A percentile compares a stretch with the other conserved stretches of the same genome.
Conservation (phyloP, 345 rosid genomes). For the Salix viminalis region DNA sequence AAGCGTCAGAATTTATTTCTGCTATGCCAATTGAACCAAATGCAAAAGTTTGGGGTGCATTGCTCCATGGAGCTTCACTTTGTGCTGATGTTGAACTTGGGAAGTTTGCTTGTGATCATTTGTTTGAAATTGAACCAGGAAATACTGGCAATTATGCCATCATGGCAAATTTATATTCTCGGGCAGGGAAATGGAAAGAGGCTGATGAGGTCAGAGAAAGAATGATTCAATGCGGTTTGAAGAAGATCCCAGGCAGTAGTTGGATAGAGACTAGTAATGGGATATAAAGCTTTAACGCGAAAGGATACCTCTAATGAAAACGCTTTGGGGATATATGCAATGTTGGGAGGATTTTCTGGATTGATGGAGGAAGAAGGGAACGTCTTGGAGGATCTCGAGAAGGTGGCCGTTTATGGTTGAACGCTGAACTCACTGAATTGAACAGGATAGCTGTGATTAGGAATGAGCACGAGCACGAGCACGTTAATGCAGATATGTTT, state of each 20-base stretch:
- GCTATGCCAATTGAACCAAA: constrained; percentile 66
- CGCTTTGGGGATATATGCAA: constrained; percentile 34
- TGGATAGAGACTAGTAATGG: constrained; percentile 60
- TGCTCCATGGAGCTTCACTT: constrained; percentile 75
- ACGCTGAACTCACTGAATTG: background rate
- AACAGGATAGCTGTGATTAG: background rate
- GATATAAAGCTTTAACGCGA: constrained; percentile 40
- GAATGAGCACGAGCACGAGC: background rate
- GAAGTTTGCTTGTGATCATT: constrained; percentile 47
- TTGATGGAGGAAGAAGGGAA: constrained; percentile 45
- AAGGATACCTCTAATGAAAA: constrained; percentile 42
- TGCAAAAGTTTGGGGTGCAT: constrained; percentile 82
- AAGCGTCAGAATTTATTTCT: constrained; percentile 61
- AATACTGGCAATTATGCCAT: constrained; percentile 66
- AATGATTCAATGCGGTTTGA: constrained; percentile 56
- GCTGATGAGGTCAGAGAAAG: constrained; percentile 62
- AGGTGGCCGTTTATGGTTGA: constrained; percentile 20
- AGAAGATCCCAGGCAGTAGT: constrained; percentile 71
- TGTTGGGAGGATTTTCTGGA: constrained; percentile 44
- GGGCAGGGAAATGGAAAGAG: constrained; percentile 80
- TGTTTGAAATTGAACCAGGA: constrained; percentile 72
- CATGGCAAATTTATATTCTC: constrained; percentile 76
- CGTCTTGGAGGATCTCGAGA: constrained; percentile 27
- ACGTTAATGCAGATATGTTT: background rate
- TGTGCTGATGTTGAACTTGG: constrained; percentile 64